Evolutionary conservation across 2,329 filamentous ascomycete species (phyloP).

Genomic region (Talaromyces islandicus): DNA sequence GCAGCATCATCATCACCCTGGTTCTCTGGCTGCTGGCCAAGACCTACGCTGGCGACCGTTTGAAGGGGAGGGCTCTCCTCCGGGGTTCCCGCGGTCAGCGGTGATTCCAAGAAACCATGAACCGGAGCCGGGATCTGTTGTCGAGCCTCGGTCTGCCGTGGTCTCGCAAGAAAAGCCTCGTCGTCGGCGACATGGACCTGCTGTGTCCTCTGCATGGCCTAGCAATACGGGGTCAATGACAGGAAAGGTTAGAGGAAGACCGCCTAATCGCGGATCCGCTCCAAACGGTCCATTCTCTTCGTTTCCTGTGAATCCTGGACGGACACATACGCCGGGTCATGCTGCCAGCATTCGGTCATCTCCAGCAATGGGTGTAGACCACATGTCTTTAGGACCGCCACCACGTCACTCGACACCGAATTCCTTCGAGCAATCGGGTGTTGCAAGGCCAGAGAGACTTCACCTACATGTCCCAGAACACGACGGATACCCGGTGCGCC

Average conservation of each 20-base stretch:
- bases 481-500: slow-evolving; percentile 33
- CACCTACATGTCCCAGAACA: slow-evolving; percentile 39
- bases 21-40: slow-evolving; percentile 21
- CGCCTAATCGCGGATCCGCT: slow-evolving; percentile 64
- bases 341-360: slow-evolving; percentile 31
- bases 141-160: slow-evolving; percentile 66
- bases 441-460: slow-evolving; percentile 31
- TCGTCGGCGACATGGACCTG: slow-evolving; percentile 67
- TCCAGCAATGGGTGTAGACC: slow-evolving; percentile 36
- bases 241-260: slow-evolving; percentile 71
- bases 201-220: slow-evolving; percentile 87
- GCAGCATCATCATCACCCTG: slow-evolving; percentile 8
- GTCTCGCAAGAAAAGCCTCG: slow-evolving; percentile 44
- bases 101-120: slow-evolving; percentile 54
- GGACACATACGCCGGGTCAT: slow-evolving; percentile 34
- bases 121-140: slow-evolving; percentile 29
- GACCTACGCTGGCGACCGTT: slow-evolving; percentile 44
- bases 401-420: slow-evolving; percentile 3
- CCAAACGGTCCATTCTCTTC: slow-evolving; percentile 64
- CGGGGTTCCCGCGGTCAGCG: slow-evolving; percentile 72
- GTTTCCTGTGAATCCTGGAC: slow-evolving; percentile 57
- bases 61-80: slow-evolving; percentile 54
- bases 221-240: slow-evolving; percentile 56
- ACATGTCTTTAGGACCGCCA: slow-evolving; percentile 20
- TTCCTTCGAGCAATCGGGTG: background rate